Base-by-base conservation (phyloP, 2,329 filamentous ascomycete genomes). In the Pseudofabraea citricarpa region DNA sequence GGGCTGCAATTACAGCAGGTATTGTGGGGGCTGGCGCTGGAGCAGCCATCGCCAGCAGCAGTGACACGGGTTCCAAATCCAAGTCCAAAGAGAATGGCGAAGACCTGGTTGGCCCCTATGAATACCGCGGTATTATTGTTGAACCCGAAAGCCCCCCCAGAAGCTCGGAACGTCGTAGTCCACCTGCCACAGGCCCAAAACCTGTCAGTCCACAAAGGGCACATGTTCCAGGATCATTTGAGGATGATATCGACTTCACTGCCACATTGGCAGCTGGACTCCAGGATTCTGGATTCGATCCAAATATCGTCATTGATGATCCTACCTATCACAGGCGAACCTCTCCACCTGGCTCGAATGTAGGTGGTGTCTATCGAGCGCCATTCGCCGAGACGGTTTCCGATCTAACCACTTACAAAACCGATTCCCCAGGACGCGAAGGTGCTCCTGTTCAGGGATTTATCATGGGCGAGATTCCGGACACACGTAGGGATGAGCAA, bases 251-350 rank as follows among this genome's bases (percentile, higher is more conserved):
- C 7, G 80, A 81, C 40, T 88, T 89, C 52, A 79, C 81, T 6
- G 85, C 84, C 21, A 79, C 77, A 3, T 64, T 88, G 36, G 83
- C 83, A 45, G 85, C 83, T 37, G 83, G 81, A 2, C 69, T 87
- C 38, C 67, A 82, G 56, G 75, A 80, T n/a, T 77, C 80, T 36
- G 85, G 85, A 0, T 88, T 89, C 50, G 75, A 87, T 55, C 78
- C 82, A 4, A 75, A 84, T 31, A 79, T 88, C 45, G 79, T 88
- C 36, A 82, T 85, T 26, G 70, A 86, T 36, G 74, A 88, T 53
- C 76, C 79, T 0, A 67, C 63, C 1, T 88, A 81, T 55, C 77
- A 77, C 50, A 73, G 71, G 40, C 79, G 83, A 21, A 74, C 79
- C 41, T 84, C 81, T 1, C 79, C 82, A 6, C 79, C 81, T 4